These are phyloP conservation scores for Sapria himalayana DNA, from an alignment of 345 rosid species.

Conservation along the genomic window DNA sequence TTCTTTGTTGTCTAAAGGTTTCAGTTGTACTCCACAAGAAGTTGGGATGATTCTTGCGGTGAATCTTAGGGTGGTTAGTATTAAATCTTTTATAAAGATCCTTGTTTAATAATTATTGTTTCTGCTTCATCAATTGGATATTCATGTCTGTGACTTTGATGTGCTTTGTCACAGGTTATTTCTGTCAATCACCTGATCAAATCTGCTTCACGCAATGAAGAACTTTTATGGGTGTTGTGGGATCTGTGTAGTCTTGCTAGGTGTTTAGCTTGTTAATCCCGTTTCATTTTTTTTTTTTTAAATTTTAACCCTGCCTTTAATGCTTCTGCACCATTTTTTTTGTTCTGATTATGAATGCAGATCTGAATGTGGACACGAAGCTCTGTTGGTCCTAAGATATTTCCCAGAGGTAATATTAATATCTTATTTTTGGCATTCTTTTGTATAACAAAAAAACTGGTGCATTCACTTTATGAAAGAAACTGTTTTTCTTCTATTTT, in stretches of 20 bases:
- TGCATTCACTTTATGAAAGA: too few species aligned
- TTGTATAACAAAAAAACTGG: too few species aligned
- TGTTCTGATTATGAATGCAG: constrained; percentile 29
- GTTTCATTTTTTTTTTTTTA: constrained; percentile 2
- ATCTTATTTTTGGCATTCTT: too few species aligned
- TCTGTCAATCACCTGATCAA: constrained; percentile 68
- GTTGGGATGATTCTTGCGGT: constrained; percentile 74
- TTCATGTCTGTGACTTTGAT: constrained; percentile 1
- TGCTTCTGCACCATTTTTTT: constrained; percentile 8
- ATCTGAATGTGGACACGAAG: constrained; percentile 89
- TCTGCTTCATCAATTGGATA: constrained; percentile 1
- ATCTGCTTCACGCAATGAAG: constrained; percentile 66
- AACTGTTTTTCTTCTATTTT: too few species aligned
- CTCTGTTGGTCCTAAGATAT: constrained; percentile 49
- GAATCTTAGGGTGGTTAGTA: constrained; percentile 88
- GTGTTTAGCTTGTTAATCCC: constrained; percentile 17
- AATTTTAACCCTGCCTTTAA: neutral
- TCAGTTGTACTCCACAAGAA: constrained; percentile 62
- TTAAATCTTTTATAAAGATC: constrained; percentile 6
- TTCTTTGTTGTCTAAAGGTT: constrained; percentile 62
- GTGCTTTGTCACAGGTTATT: constrained; percentile 32
- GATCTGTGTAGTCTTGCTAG: constrained; percentile 89
- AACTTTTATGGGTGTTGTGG: constrained; percentile 90
- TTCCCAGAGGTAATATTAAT: constrained; percentile 64
- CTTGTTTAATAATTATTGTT: constrained; percentile 1